Evolutionary conservation across 805 yeast genomes (phyloP), one percentile per base, ranked within the genome.

Genomic region (Hanseniaspora guilliermondii): DNA sequence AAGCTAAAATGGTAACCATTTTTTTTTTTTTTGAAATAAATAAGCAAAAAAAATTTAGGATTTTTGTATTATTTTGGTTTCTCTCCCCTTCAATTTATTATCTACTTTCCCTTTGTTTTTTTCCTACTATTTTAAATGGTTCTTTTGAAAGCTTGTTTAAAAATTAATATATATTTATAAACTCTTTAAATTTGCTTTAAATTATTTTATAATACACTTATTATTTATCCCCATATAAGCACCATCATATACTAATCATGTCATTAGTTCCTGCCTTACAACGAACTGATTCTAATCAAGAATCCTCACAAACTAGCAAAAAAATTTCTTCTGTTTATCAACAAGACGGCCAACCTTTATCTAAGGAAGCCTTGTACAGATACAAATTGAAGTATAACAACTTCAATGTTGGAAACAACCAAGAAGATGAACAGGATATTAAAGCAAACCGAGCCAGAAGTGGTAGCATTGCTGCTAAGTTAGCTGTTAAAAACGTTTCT

Each of bases 391-490:
- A 78, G 61, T 82, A 81, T 60, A 89, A 89, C 30, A 72, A 78
- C 37, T 83, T 72, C 68, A 69, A 72, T 46, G 73, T 49, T 58
- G 57, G 59, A 11, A 75, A 19, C 3, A 68, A 74, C 11, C 68
- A 80, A 16, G 55, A 42, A 2, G 21, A 52, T 14, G 55, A 52
- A 9, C 44, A 44, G n/a, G 55, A 52, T 2, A 5, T 44, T 5
- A 84, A 83, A 32, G 74, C 77, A 57, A 74, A 81, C 56, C 73
- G 77, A 41, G 61, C 65, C 9, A 55, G 58, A 22, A 86, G 88
- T 30, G 76, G 86, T 16, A 87, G 82, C 63, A 78, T 84, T 6
- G 91, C 94, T 48, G 93, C 93, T 0, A 70, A 83, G 53, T 71
- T 83, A 58, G 94, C 85, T 6, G 76, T 80, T 12, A 69, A 84